Percentiles rank a stretch among this genome's conserved stretches.
Conservation (phyloP, 2,329 filamentous ascomycete genomes). For the Aspergillus brunneoviolaceus region DNA sequence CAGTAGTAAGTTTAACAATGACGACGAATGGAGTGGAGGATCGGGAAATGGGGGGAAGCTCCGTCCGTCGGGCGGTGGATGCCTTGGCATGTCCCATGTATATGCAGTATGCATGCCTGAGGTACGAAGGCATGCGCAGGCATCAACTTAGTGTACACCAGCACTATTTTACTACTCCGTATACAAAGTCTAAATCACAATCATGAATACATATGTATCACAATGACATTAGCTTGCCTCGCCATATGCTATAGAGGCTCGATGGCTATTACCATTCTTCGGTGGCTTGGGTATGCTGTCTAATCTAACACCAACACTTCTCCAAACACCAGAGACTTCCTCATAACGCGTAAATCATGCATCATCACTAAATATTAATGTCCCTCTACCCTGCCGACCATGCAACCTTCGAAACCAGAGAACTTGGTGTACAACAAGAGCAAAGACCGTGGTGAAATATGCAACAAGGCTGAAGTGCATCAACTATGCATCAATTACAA, state of each 20-base stretch:
- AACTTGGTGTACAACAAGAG: not conserved
- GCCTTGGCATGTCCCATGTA: not conserved
- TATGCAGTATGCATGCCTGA: constrained; percentile 1
- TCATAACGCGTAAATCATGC: constrained; percentile 3
- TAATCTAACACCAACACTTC: not conserved
- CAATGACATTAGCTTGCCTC: not conserved
- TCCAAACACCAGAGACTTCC: not conserved
- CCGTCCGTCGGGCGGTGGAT: constrained; percentile 5
- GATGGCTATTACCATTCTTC: not conserved
- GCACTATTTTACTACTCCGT: too few species aligned
- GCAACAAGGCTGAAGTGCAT: not conserved
- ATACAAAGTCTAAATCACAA: too few species aligned
- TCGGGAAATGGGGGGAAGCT: constrained; percentile 7
- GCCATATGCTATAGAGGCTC: not conserved
- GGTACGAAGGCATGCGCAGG: not conserved
- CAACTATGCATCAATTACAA: not conserved
- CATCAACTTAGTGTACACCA: too few species aligned
- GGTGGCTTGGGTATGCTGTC: not conserved
- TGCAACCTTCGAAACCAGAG: not conserved
- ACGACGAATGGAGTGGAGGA: constrained; percentile 3
- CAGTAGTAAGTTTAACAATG: not conserved
- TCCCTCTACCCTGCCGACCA: not conserved
- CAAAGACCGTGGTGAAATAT: not conserved
- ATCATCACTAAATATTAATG: constrained; percentile 14
- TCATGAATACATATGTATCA: not conserved